These are phyloP conservation scores for Pyrenophora teres DNA, from an alignment of 2,329 filamentous ascomycete species.

Conservation along the genomic window DNA sequence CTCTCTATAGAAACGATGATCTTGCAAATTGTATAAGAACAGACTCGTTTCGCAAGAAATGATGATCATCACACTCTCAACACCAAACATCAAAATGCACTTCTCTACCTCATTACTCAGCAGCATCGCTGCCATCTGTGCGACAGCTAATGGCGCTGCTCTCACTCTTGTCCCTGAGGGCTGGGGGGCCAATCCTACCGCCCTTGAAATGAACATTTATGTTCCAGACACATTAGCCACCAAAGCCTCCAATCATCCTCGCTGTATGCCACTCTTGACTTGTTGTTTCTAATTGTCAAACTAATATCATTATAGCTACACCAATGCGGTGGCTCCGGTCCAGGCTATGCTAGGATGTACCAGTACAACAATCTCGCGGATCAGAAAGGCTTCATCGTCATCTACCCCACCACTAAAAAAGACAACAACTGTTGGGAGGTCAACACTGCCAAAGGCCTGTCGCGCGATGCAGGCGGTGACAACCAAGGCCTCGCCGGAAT, in stretches of 20 bases:
- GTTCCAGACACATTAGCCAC: conserved; percentile 51
- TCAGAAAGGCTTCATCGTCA: conserved; percentile 62
- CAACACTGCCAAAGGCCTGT: conserved; percentile 57
- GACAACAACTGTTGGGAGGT: conserved; percentile 63
- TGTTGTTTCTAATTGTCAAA: neutral
- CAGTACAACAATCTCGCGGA: conserved; percentile 51
- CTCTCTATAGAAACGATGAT: neutral
- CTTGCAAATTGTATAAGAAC: conserved; percentile 8
- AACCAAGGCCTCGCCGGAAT: conserved; percentile 62
- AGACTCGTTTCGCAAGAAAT: neutral
- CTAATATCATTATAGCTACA: conserved; percentile 26
- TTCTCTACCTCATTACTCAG: conserved; percentile 3
- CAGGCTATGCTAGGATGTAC: conserved; percentile 27
- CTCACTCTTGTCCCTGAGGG: conserved; percentile 43
- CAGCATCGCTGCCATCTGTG: conserved; percentile 6
- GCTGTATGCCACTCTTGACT: conserved; percentile 51
- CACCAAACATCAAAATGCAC: conserved; percentile 11
- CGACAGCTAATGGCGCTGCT: conserved; percentile 17
- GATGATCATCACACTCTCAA: neutral
- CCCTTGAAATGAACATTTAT: conserved; percentile 59
- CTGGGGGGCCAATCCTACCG: conserved; percentile 52
- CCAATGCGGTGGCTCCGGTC: conserved; percentile 45
- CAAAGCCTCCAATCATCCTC: conserved; percentile 59
- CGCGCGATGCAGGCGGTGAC: conserved; percentile 62
- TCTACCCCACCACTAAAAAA: conserved; percentile 60